Evolutionary conservation across 2,329 filamentous ascomycete genomes (phyloP).

Genomic region (Exophiala sp.): DNA sequence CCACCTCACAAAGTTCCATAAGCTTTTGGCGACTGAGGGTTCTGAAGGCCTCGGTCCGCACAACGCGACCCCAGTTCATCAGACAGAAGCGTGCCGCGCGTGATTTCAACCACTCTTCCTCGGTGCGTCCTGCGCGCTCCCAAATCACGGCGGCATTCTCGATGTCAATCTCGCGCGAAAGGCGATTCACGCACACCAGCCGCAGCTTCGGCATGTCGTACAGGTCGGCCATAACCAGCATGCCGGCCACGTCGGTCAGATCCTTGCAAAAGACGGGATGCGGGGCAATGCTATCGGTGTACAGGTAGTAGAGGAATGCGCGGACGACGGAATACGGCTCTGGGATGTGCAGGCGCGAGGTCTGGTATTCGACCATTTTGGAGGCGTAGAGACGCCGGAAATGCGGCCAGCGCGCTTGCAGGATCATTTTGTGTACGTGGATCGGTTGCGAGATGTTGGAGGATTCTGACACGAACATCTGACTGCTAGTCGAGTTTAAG

Average conservation of each 20-base stretch:
- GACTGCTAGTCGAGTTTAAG: constrained; percentile 21
- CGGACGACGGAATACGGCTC: constrained; percentile 93
- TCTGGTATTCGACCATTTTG: constrained; percentile 97
- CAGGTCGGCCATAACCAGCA: constrained; percentile 96
- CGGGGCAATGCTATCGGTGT: constrained; percentile 81
- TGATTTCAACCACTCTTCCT: constrained; percentile 89
- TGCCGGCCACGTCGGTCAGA: constrained; percentile 82
- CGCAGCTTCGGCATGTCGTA: constrained; percentile 95
- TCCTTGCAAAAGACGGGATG: constrained; percentile 58
- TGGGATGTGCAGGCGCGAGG: constrained; percentile 94
- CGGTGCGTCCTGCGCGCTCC: constrained; percentile 86
- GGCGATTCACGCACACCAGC: constrained; percentile 82
- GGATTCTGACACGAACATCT: constrained; percentile 25
- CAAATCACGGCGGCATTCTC: constrained; percentile 94
- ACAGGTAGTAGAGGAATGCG: constrained; percentile 92
- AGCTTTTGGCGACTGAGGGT: constrained; percentile 73
- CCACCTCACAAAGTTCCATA: constrained; percentile 88
- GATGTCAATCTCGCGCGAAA: constrained; percentile 87
- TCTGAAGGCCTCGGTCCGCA: constrained; percentile 83
- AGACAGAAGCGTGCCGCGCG: constrained; percentile 85
- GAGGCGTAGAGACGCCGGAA: constrained; percentile 87
- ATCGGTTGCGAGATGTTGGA: constrained; percentile 71
- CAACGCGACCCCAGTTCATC: constrained; percentile 90
- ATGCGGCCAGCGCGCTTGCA: constrained; percentile 94
- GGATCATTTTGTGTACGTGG: constrained; percentile 89